Evolutionary conservation across 164 flowering plant species (phyloP), one percentile per base, ranked within the genome.

Genomic region (Annona cherimola): DNA sequence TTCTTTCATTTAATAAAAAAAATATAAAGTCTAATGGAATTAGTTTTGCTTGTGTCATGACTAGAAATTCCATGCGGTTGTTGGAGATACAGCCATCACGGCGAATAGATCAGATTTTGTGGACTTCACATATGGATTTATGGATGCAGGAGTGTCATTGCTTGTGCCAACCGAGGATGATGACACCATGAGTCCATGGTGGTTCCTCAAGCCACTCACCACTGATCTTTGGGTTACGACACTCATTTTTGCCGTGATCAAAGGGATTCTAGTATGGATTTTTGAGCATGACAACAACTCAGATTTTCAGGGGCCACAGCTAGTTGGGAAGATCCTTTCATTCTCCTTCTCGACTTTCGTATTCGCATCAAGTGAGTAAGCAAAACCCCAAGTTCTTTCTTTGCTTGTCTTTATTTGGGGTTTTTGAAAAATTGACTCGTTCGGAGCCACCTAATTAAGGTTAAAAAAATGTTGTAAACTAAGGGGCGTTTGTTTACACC

Each of bases 1-100:
- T 46, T 46, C 12, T 50, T 11, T 2, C 57, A 50, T 50, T 50
- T 50, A 6, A 16, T 50, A 8, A 50, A n/a, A n/a, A n/a, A n/a
- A n/a, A n/a, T n/a, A n/a, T n/a, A n/a, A n/a, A n/a, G n/a, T n/a
- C n/a, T n/a, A n/a, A n/a, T n/a, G n/a, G n/a, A n/a, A 39, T 39
- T 63, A 7, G 4, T 39, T 9, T 63, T 63, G 18, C 8, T 40
- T 40, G 16, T 14, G 16, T 44, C 55, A 35, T 18, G 39, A 20
- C 43, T 69, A 72, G 75, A 42, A 14, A 35, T 72, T 18, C 42
- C 63, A 72, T 50, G 63, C 50, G 50, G 69, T 54, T 16, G 69
- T 72, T 18, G 75, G 69, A 41, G 69, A 66, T 66, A 11, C 66
- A 54, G 55, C 75, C 14, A 66, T 86, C 39, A n/a, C 39, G 4